These are phyloP conservation scores for Eucalyptus cladocalyx DNA, from an alignment of 345 rosid genomes.

Conservation along the genomic window DNA sequence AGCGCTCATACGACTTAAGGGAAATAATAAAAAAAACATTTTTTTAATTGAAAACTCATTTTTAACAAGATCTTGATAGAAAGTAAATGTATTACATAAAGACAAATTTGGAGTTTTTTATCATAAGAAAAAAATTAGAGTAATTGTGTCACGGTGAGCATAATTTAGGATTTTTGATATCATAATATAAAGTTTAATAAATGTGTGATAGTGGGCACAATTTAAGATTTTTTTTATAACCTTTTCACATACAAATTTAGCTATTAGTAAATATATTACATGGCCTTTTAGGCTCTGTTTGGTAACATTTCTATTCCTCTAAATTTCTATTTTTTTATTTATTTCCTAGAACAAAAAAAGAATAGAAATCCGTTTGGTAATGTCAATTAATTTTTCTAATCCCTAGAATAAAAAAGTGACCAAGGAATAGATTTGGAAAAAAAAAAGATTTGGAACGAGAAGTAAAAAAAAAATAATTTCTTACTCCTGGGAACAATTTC, in stretches of 20 bases:
- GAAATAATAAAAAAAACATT: too few species aligned
- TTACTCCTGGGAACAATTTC: accelerated
- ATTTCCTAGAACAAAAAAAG: accelerated
- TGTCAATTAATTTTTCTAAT: too few species aligned
- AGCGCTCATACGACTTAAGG: accelerated
- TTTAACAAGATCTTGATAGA: background rate
- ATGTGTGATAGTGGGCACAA: background rate
- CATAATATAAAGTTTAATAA: too few species aligned
- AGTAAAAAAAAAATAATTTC: too few species aligned
- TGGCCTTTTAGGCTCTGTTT: accelerated
- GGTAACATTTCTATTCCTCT: accelerated
- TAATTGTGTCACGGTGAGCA: background rate
- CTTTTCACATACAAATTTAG: background rate
- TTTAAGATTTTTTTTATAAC: too few species aligned
- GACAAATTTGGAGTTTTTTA: background rate
- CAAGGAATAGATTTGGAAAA: accelerated
- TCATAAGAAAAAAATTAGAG: too few species aligned
- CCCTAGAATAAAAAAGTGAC: accelerated
- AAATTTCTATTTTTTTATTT: accelerated
- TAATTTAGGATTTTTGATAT: too few species aligned
- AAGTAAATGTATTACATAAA: background rate
- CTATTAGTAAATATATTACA: background rate
- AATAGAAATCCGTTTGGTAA: accelerated
- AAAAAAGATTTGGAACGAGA: too few species aligned
- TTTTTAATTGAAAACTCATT: background rate